Evolutionary conservation across 2,329 filamentous ascomycete species (phyloP).

Genomic region (Alternaria gansuensis): DNA sequence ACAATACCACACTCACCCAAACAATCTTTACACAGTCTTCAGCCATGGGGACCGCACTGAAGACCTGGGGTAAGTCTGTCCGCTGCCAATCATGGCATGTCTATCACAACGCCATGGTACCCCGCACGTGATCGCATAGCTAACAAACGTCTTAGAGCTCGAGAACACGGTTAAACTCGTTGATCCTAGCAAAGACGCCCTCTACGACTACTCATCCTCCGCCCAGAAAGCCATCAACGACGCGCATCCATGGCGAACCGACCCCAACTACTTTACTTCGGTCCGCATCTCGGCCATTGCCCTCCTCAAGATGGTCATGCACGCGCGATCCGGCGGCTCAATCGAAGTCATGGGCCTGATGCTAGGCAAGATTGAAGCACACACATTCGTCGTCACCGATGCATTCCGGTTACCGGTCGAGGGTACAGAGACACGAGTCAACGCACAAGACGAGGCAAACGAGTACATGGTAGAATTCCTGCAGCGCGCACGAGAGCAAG

Average conservation of each 20-base stretch:
- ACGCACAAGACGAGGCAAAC: constrained; percentile 93
- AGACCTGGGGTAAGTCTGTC: constrained; percentile 48
- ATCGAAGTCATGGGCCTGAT: constrained; percentile 98
- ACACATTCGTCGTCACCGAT: constrained; percentile 91
- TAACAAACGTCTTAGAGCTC: constrained; percentile 69
- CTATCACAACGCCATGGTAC: constrained; percentile 13
- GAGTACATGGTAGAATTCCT: constrained; percentile 95
- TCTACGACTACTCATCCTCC: constrained; percentile 81
- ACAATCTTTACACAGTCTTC: constrained; percentile 12
- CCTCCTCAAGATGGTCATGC: constrained; percentile 98
- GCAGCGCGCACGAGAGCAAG: constrained; percentile 74
- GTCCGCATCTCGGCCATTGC: constrained; percentile 94
- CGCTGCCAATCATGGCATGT: not conserved
- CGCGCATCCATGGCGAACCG: constrained; percentile 76
- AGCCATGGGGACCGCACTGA: constrained; percentile 49
- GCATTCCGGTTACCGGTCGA: constrained; percentile 94
- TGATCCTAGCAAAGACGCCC: constrained; percentile 85
- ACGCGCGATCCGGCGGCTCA: constrained; percentile 90
- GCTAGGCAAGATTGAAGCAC: constrained; percentile 89
- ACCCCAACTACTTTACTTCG: constrained; percentile 89
- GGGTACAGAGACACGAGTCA: constrained; percentile 97
- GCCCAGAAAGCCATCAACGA: constrained; percentile 72
- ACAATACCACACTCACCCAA: constrained; percentile 18
- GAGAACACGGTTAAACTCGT: constrained; percentile 84
- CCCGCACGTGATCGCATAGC: constrained; percentile 22